phyloP scores from a whole-genome alignment of 805 yeast genomes.

The Saccharomycopsis fodiens region DNA sequence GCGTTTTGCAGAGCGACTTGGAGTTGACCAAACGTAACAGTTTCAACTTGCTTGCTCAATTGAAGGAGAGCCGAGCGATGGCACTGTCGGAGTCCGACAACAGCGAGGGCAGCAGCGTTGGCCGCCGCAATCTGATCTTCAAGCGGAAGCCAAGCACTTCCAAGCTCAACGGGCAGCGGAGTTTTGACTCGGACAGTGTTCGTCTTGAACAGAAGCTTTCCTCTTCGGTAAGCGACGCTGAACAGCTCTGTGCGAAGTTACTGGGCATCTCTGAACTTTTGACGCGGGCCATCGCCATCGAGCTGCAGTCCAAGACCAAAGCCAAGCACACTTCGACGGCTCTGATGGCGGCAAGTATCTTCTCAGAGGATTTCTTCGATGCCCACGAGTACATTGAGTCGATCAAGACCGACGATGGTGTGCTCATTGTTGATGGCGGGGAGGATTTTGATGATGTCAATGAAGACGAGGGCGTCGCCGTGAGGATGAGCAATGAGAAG shows the following conservation, averaged over 20 bases:
- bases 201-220: not conserved
- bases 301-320: not conserved
- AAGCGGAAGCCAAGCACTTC: not conserved
- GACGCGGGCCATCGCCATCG: not conserved
- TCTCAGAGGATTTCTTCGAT: conserved; percentile 54
- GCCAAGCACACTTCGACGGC: conserved; percentile 2
- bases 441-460: conserved; percentile 27
- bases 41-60: conserved; percentile 2
- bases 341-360: conserved; percentile 22
- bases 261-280: not conserved
- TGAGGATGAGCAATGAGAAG: conserved; percentile 11
- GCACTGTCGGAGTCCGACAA: not conserved
- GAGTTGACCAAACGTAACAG: conserved; percentile 10
- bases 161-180: not conserved
- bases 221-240: not conserved
- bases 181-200: not conserved
- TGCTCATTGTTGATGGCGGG: conserved; percentile 44
- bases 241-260: not conserved
- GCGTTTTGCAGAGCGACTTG: conserved; percentile 10
- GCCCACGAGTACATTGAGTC: conserved; percentile 58
- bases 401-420: conserved; percentile 35
- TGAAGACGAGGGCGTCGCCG: conserved; percentile 19
- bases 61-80: conserved; percentile 3
- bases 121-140: not conserved
- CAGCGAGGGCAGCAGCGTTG: not conserved